Percentiles rank a stretch among this genome's conserved stretches.
These are phyloP conservation scores for Colletotrichum spaethianum DNA, from an alignment of 2,329 filamentous ascomycete genomes.

Conservation along the genomic window DNA sequence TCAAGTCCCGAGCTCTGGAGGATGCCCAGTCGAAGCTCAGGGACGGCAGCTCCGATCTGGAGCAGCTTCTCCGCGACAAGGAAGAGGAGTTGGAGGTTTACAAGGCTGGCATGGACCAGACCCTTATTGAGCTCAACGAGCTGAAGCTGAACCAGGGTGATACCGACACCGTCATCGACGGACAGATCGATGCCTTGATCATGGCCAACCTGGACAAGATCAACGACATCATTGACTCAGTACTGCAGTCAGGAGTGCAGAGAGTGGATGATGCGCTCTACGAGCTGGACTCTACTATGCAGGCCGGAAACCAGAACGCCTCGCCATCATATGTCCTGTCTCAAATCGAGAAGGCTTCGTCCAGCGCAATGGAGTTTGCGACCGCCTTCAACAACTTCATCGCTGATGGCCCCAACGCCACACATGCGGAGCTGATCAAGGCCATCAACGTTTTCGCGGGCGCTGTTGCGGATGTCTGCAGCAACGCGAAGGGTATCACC, in stretches of 20 bases:
- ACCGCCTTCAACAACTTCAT: conserved; percentile 99
- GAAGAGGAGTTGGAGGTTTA: conserved; percentile 98
- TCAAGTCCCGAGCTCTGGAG: conserved; percentile 89
- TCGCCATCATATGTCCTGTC: conserved; percentile 95
- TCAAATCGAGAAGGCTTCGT: conserved; percentile 96
- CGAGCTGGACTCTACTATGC: conserved; percentile 97
- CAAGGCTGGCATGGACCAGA: conserved; percentile 98
- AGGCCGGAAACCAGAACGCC: conserved; percentile 98
- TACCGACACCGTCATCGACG: conserved; percentile 85
- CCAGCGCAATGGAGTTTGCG: conserved; percentile 96
- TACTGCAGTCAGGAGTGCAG: conserved; percentile 91
- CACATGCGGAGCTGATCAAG: conserved; percentile 92
- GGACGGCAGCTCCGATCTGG: conserved; percentile 88
- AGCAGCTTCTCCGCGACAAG: conserved; percentile 89
- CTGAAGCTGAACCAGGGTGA: conserved; percentile 82
- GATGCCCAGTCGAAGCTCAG: conserved; percentile 84
- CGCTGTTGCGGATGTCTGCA: conserved; percentile 92
- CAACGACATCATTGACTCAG: conserved; percentile 97
- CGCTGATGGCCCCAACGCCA: conserved; percentile 92
- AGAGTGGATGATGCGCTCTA: conserved; percentile 97
- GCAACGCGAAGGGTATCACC: conserved; percentile 95
- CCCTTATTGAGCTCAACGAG: conserved; percentile 92
- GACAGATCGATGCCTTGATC: conserved; percentile 91
- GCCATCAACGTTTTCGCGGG: conserved; percentile 92
- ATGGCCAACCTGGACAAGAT: conserved; percentile 92